Evolutionary conservation across 164 flowering plant genomes (phyloP).

Genomic region (Taxillus chinensis): DNA sequence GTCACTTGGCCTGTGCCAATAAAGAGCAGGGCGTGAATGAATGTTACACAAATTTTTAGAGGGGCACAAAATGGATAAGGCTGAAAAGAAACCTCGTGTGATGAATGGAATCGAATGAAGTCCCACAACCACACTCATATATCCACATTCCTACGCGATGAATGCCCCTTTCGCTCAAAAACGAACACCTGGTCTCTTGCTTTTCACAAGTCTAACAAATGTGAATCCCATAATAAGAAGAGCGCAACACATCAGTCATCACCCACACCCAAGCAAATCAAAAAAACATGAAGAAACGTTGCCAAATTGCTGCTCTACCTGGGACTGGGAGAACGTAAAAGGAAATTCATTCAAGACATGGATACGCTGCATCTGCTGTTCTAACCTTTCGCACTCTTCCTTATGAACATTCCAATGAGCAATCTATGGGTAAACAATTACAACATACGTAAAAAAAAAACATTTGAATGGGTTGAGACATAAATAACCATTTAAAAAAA

Average conservation of each 20-base stretch:
- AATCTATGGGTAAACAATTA: conserved; percentile 23
- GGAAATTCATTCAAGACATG: conserved; percentile 62
- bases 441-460: too few relatives aligned
- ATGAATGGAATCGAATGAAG: conserved; percentile 21
- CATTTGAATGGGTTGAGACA: too few relatives aligned
- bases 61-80: neutral
- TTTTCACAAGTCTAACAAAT: conserved; percentile 35
- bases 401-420: conserved; percentile 68
- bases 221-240: neutral
- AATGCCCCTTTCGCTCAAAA: conserved; percentile 43
- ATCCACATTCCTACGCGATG: conserved; percentile 77
- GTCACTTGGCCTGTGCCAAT: conserved; percentile 28
- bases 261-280: neutral
- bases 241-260: neutral
- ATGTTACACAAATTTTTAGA: too few relatives aligned
- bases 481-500: too few relatives aligned
- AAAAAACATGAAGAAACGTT: neutral
- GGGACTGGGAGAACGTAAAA: conserved; percentile 48
- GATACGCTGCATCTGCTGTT: conserved; percentile 50
- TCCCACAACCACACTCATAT: conserved; percentile 57
- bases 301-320: conserved; percentile 22
- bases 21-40: neutral
- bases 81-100: conserved; percentile 26
- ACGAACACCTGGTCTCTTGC: conserved; percentile 53
- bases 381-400: conserved; percentile 75